These are phyloP conservation scores for Colletotrichum viniferum DNA, from an alignment of 2,329 filamentous ascomycete species.

Conservation along the genomic window DNA sequence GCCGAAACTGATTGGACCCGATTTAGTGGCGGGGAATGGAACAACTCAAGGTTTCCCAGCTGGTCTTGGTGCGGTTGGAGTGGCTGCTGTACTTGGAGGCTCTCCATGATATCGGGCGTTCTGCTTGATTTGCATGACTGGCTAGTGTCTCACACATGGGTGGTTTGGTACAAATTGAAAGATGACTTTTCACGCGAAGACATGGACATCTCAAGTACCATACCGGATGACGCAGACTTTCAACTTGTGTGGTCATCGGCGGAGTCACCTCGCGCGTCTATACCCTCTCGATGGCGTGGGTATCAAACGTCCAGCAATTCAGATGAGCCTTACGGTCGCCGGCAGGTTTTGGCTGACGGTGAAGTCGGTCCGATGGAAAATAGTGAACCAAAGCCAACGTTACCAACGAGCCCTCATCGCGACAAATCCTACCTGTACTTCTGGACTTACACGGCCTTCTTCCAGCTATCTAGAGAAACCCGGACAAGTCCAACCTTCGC, in stretches of 20 bases:
- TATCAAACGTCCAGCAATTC: neutral
- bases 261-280: neutral
- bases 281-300: neutral
- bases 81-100: neutral
- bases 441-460: neutral
- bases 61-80: neutral
- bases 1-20: neutral
- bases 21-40: no score
- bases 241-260: neutral
- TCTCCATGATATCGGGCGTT: neutral
- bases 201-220: no score
- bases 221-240: neutral
- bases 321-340: neutral
- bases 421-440: neutral
- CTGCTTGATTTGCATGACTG: neutral
- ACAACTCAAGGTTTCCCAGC: neutral
- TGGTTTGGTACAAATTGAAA: neutral
- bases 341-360: neutral
- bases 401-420: neutral
- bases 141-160: neutral
- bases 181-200: no score
- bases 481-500: neutral
- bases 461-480: neutral
- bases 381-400: neutral
- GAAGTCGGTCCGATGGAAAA: neutral